Percentiles rank a stretch among this genome's conserved stretches.
phyloP scores from a whole-genome alignment of 176 grass and related monocot genomes.

The Phragmites australis region DNA sequence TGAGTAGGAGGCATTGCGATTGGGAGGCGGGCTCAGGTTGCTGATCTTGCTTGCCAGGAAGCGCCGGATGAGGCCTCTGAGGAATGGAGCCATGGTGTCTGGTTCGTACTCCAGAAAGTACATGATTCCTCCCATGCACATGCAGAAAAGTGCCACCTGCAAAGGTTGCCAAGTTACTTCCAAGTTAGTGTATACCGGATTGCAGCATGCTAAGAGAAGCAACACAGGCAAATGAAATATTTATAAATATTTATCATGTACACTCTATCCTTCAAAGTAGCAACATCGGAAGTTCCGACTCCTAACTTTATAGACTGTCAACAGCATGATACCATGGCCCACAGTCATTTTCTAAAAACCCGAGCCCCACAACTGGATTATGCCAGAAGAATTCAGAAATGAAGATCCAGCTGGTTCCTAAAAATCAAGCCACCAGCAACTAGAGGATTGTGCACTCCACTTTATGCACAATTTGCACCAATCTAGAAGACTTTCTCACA shows the following conservation, averaged over 20 bases:
- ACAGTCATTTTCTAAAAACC: not conserved
- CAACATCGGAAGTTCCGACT: not conserved
- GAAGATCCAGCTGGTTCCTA: not conserved
- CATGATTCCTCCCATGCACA: constrained; percentile 98
- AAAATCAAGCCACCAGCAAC: not conserved
- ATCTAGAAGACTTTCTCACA: constrained; percentile 2
- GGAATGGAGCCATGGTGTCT: constrained; percentile 98
- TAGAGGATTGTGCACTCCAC: not conserved
- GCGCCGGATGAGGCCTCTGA: constrained; percentile 80
- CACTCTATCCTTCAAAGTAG: not conserved
- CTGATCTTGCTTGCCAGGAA: constrained; percentile 97
- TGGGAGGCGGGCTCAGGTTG: constrained; percentile 59
- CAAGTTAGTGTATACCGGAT: not conserved
- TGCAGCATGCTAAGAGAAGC: not conserved
- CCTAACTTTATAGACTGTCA: not conserved
- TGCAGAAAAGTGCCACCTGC: constrained; percentile 93
- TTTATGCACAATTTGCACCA: not conserved
- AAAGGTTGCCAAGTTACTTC: constrained; percentile 22
- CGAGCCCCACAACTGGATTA: not conserved
- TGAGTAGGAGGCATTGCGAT: constrained; percentile 56
- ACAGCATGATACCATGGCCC: not conserved
- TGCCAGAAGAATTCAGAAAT: not conserved
- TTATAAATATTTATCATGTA: not conserved
- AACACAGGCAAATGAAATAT: not conserved
- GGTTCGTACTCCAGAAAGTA: constrained; percentile 95